Base-by-base conservation (phyloP, 2,329 filamentous ascomycete species). In the Acarospora socialis region DNA sequence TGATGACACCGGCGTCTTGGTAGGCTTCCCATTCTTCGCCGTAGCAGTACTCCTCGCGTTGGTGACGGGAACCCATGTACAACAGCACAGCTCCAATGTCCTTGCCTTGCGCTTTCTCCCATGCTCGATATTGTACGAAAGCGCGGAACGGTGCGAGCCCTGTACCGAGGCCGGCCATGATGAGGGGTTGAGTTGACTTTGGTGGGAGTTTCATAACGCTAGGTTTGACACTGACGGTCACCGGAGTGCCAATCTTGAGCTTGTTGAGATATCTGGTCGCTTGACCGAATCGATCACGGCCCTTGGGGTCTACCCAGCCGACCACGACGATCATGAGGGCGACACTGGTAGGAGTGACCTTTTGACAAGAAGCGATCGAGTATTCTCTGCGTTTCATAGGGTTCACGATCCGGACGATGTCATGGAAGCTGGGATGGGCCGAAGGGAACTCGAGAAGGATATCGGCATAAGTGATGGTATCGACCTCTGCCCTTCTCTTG, bases 1-100 rank as follows among this genome's bases (percentile, higher is more conserved):
- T 98, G 54, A 98, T 86, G 46, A 98, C 82, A 31, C 90, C 90
- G 0, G 90, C 84, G 38, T 86, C 87, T 51, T 90, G 73, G 60
- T 98, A 98, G 0, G 90, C 90, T 58, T 98, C 90, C 90, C 90
- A 98, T 58, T 98, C 90, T 58, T 98, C 90, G 40, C 90, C 90
- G 52, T 95, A 98, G 38, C 94, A 77, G 60, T 98, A 98, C 62
- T 98, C 90, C 61, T 98, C 90, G 43, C 86, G 82, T 65, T 94
- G 84, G 68, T 94, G 86, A 32, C 90, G 86, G 12, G 84, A 87
- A 42, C 90, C 90, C 65, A 98, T 87, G 68, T 95, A 98, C 38
- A 98, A 65, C 32, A 98, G 72, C 40, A 95, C 90, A 25, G 83
- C 66, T 33, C 90, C 90, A 45, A 98, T 93, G 36, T 90, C 76